phyloP scores from a whole-genome alignment of 2,329 filamentous ascomycete genomes.

The Fusarium proliferatum region DNA sequence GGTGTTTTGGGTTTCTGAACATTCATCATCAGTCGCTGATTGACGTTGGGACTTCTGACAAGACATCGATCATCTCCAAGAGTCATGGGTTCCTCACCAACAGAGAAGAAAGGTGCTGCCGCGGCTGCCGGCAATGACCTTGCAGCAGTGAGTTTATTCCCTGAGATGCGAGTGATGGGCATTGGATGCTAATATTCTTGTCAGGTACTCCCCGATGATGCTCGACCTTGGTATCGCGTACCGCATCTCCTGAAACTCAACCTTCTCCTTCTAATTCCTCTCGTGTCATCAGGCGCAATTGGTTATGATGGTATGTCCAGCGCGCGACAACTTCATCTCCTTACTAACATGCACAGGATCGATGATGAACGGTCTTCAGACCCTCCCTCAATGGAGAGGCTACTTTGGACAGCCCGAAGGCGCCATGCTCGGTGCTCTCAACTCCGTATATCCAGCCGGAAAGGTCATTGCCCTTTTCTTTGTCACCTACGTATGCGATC shows the following conservation, averaged over 20 bases:
- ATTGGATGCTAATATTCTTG: background rate
- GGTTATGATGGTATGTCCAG: constrained; percentile 56
- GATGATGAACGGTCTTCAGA: constrained; percentile 59
- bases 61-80: background rate
- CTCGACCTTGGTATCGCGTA: constrained; percentile 55
- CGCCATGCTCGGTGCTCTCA: constrained; percentile 52
- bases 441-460: constrained; percentile 53
- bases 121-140: constrained; percentile 28
- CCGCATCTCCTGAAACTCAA: constrained; percentile 58
- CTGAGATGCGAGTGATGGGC: fast-evolving
- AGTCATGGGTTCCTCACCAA: constrained; percentile 2
- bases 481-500: constrained; percentile 52
- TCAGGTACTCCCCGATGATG: constrained; percentile 54
- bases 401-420: constrained; percentile 54
- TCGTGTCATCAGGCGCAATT: constrained; percentile 55
- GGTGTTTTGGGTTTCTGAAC: background rate
- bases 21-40: background rate
- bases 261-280: constrained; percentile 55
- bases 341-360: constrained; percentile 42
- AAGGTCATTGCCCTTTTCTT: constrained; percentile 52
- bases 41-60: background rate
- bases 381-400: constrained; percentile 53
- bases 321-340: fast-evolving
- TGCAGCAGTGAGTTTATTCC: constrained; percentile 16
- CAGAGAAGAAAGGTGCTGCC: constrained; percentile 24